These are phyloP conservation scores for Aegilops umbellulata DNA, from an alignment of 176 grass and related monocot genomes.

Conservation along the genomic window DNA sequence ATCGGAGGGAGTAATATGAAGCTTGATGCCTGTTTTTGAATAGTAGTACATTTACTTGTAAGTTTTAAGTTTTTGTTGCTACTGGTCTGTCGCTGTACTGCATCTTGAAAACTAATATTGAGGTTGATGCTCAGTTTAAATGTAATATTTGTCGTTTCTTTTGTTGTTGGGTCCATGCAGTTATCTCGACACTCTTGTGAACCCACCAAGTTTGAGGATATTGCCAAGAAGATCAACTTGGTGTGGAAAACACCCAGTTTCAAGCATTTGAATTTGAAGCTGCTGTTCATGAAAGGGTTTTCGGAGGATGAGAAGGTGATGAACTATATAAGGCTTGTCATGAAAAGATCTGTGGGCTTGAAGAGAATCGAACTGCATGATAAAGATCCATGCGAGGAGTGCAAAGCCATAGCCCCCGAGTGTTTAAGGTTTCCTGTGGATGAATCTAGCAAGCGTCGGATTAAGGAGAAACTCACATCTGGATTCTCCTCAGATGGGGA, in stretches of 20 bases:
- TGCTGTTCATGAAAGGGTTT: not conserved
- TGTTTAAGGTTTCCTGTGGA: not conserved
- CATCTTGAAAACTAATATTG: not conserved
- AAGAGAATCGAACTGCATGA: not conserved
- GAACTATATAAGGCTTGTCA: slow-evolving; percentile 13
- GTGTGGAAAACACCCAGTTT: not conserved
- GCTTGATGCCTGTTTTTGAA: too few relatives aligned
- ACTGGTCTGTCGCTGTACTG: not conserved
- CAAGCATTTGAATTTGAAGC: not conserved
- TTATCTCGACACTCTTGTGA: slow-evolving; percentile 6
- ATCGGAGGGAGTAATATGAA: too few relatives aligned
- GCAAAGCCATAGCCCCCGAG: not conserved
- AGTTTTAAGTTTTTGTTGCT: too few relatives aligned
- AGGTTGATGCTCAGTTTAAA: not conserved
- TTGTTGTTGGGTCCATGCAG: not conserved
- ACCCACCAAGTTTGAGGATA: not conserved
- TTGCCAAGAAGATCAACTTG: not conserved
- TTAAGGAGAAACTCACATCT: not conserved
- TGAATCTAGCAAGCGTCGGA: not conserved
- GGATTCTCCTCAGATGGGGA: not conserved
- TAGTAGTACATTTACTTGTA: not conserved
- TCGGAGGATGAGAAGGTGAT: not conserved
- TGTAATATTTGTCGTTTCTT: not conserved
- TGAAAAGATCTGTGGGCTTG: not conserved
- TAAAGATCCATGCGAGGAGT: not conserved